Base-by-base conservation (phyloP, 2,329 filamentous ascomycete genomes). In the Sphaerulina vaccinii region DNA sequence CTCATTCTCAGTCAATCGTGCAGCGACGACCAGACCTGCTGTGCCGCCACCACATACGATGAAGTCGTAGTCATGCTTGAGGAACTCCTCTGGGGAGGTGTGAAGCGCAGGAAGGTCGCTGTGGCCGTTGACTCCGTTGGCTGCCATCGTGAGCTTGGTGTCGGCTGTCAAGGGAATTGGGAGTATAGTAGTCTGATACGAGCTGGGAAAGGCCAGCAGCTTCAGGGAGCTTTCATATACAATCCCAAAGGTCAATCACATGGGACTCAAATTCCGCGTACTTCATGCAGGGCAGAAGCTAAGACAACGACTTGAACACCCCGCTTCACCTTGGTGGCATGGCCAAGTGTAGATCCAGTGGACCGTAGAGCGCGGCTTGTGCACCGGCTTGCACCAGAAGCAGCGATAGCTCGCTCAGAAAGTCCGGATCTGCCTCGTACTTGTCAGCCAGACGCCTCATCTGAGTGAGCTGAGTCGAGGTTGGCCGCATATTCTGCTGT, bases 31-130 rank as follows among this genome's bases (percentile, higher is more conserved):
- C 3, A 68, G 61, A 10, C 66, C 66, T 48, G 62, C 62, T 11
- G 66, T 68, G 8, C 65, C 65, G 18, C 65, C 66, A 21, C 67
- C 67, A 29, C 62, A 38, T 32, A 68, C 56, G 18, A 67, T 55
- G 44, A 60, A 67, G 40, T 67, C 65, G 40, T 62, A 65, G 13
- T 59, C 53, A 32, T 63, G 59, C 49, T 56, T 54, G 45, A 64
- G 58, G 41, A 64, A 64, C 15, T 60, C 59, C 21, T 62, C 60
- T 21, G 59, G 58, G 11, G 54, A 54, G 5, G 51, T 52, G 24
- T 61, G 50, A n/a, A 64, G 54, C 35, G 62, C 62, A n/a, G 62
- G 62, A 13, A 64, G 52, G 18, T 40, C 33, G 33, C 51, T 40
- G 18, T 50, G 35, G 33, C 56, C 58, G 24, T 53, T 56, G 37